Conservation (phyloP, 2,329 filamentous ascomycete genomes). For the Pyrenochaeta sp. region DNA sequence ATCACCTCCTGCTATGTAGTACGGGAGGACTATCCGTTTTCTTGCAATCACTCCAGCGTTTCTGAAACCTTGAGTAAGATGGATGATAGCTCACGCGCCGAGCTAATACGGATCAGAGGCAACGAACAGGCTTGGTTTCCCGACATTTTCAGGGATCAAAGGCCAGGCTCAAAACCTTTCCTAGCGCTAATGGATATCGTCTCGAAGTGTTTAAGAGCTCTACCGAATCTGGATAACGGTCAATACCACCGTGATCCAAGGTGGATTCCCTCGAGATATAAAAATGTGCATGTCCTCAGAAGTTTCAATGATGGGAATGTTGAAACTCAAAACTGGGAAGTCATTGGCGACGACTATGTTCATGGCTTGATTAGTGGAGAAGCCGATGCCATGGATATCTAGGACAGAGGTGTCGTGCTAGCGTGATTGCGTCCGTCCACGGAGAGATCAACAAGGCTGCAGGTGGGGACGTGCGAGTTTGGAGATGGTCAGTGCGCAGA, state of each 20-base stretch:
- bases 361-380: conserved; percentile 11
- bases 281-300: neutral
- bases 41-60: neutral
- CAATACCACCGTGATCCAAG: neutral
- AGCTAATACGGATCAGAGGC: neutral
- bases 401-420: conserved; percentile 6
- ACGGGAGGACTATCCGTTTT: neutral
- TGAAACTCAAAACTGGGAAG: neutral
- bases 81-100: neutral
- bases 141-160: no score
- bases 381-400: conserved; percentile 10
- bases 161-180: no score
- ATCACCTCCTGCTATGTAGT: neutral
- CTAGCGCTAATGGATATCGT: neutral
- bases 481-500: conserved; percentile 12
- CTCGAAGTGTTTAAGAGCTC: neutral
- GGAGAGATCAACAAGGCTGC: neutral
- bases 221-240: neutral
- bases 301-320: no score
- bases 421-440: neutral
- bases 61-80: neutral
- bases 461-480: neutral
- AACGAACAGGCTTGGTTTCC: neutral
- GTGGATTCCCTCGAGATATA: neutral
- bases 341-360: conserved; percentile 16